These are phyloP conservation scores for Chaetomium sp. DNA, from an alignment of 2,329 filamentous ascomycete species.

Conservation along the genomic window DNA sequence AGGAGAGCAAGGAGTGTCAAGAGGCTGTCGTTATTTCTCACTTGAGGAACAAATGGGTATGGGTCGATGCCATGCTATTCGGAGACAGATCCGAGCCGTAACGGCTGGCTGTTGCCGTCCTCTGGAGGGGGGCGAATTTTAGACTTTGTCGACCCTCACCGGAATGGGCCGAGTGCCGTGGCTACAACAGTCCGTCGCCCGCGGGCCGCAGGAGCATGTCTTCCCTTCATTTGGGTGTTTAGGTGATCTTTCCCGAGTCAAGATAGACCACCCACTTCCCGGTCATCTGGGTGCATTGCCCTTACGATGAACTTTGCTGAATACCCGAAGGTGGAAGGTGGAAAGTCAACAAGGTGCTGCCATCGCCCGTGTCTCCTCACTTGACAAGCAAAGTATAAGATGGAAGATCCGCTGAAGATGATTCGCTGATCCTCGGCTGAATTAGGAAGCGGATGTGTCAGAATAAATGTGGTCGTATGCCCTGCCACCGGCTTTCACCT, in stretches of 20 bases:
- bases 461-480: not conserved
- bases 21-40: not conserved
- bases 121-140: not conserved
- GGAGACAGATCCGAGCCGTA: not conserved
- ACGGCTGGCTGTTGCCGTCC: not conserved
- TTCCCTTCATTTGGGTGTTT: not conserved
- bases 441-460: slow-evolving; percentile 16
- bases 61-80: not conserved
- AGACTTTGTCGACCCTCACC: no score
- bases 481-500: not conserved
- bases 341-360: not conserved
- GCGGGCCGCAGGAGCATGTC: not conserved
- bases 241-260: not conserved
- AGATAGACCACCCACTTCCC: not conserved
- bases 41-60: not conserved
- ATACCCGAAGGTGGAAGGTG: not conserved
- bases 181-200: not conserved
- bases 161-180: not conserved
- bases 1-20: not conserved
- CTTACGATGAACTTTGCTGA: not conserved
- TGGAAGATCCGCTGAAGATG: slow-evolving; percentile 3
- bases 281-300: not conserved
- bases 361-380: not conserved
- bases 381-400: not conserved
- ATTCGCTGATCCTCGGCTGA: slow-evolving; percentile 30